Evolutionary conservation across 2,329 filamentous ascomycete species (phyloP).

Genomic region (Knoxdaviesia capensis): DNA sequence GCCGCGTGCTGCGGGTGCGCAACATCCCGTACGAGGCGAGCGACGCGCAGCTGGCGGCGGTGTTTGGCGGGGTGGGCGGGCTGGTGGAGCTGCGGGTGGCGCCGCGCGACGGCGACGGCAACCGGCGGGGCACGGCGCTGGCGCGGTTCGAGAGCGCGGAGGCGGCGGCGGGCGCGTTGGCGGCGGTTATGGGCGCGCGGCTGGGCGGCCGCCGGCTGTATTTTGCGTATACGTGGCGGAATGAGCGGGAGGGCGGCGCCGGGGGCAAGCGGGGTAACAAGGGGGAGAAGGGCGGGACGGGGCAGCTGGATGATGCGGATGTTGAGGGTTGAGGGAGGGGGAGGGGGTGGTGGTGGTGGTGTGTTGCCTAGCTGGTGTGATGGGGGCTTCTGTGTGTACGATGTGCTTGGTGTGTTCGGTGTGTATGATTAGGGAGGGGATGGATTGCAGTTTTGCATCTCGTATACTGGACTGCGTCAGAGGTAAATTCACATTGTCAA

Average conservation of each 20-base stretch:
- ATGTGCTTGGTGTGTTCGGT: too few species aligned
- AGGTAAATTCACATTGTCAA: too few species aligned
- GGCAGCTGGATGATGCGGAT: too few species aligned
- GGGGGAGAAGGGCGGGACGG: background rate
- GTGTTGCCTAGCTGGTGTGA: too few species aligned
- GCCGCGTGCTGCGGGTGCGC: constrained; percentile 25
- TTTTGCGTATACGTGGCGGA: too few species aligned
- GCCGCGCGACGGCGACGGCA: constrained; percentile 61
- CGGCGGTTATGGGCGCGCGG: constrained; percentile 30
- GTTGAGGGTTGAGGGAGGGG: too few species aligned
- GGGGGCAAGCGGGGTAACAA: background rate
- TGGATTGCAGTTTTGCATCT: too few species aligned
- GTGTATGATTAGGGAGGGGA: too few species aligned
- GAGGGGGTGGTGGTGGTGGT: too few species aligned
- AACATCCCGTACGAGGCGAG: constrained; percentile 77
- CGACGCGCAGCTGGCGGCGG: constrained; percentile 58
- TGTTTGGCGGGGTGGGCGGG: constrained; percentile 53
- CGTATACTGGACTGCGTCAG: too few species aligned
- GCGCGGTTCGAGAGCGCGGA: constrained; percentile 55
- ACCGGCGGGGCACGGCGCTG: constrained; percentile 68
- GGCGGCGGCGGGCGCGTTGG: constrained; percentile 39
- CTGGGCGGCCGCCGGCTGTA: constrained; percentile 36
- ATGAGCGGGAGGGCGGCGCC: too few species aligned
- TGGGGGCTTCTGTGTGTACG: too few species aligned
- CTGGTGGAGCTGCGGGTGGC: constrained; percentile 62